These are phyloP conservation scores for Arxiozyma slooffiae DNA, from an alignment of 1,139 yeast genomes.

Conservation along the genomic window DNA sequence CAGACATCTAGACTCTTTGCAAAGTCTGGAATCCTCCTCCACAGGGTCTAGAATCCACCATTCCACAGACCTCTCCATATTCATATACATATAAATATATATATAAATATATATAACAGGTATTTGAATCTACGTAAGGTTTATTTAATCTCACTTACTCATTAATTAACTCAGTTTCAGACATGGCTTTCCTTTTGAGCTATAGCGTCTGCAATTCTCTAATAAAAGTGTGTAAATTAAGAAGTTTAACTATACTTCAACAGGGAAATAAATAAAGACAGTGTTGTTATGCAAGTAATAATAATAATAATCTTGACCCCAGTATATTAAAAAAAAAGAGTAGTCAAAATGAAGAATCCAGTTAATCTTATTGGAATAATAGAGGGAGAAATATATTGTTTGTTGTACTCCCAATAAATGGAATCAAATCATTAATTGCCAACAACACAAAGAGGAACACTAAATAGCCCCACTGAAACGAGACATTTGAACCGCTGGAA, in stretches of 20 bases:
- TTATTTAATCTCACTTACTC: neutral
- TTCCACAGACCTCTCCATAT: no score
- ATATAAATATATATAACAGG: neutral
- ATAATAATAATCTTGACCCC: conserved; percentile 33
- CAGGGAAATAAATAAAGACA: conserved; percentile 50
- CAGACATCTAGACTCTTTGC: no score
- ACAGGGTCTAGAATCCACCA: no score
- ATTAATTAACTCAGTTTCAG: conserved; percentile 6
- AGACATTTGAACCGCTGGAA: conserved; percentile 34
- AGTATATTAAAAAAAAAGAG: conserved; percentile 30
- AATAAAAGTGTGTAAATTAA: conserved; percentile 51
- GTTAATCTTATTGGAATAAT: conserved; percentile 59
- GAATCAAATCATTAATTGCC: conserved; percentile 48
- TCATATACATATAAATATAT: no score
- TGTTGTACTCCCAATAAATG: conserved; percentile 48
- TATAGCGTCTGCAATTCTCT: conserved; percentile 42
- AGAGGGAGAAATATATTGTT: conserved; percentile 50
- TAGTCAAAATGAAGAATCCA: conserved; percentile 45
- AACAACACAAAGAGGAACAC: conserved; percentile 37
- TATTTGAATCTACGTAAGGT: neutral
- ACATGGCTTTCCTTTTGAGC: conserved; percentile 12
- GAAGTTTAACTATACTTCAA: conserved; percentile 65
- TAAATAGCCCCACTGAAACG: conserved; percentile 43
- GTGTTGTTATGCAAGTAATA: conserved; percentile 53
- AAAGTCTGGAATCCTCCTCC: no score